Conservation (phyloP, 441 rosid species). For the Manihot esculenta region DNA sequence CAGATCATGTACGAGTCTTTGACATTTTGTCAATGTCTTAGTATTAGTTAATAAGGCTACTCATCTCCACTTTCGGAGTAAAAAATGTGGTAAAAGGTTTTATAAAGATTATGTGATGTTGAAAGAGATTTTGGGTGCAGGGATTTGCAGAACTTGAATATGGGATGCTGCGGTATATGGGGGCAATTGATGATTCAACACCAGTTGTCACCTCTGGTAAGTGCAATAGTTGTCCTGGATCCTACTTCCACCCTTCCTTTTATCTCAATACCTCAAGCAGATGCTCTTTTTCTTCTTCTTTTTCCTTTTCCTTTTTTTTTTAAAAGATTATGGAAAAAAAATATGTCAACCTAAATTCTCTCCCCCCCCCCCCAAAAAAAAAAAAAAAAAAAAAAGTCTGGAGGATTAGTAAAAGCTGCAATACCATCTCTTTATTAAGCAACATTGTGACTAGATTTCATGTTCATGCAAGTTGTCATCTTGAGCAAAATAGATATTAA, state of each 20-base stretch:
- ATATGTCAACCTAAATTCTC: neutral
- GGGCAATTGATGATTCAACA: constrained; percentile 86
- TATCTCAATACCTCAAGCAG: neutral
- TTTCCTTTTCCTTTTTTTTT: too few species aligned
- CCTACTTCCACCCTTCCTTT: neutral
- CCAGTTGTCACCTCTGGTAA: constrained; percentile 74
- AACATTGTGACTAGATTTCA: neutral
- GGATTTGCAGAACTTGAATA: constrained; percentile 95
- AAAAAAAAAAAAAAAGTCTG: neutral
- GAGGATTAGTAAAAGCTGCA: neutral
- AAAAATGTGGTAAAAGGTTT: neutral
- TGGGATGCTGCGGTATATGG: constrained; percentile 91
- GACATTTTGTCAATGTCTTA: too few species aligned
- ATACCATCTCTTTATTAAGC: neutral
- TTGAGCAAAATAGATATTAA: neutral
- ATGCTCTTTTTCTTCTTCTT: neutral
- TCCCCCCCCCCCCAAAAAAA: too few species aligned
- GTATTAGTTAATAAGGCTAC: neutral
- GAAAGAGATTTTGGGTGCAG: constrained; percentile 37
- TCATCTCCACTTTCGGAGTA: constrained; percentile 2
- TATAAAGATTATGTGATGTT: constrained; percentile 15
- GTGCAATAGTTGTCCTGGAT: neutral
- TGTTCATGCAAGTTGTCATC: neutral
- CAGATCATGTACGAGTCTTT: too few species aligned
- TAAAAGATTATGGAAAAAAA: too few species aligned